Conservation (phyloP, 352 stramenopile species). For the Globisporangium cylindrosporum region DNA sequence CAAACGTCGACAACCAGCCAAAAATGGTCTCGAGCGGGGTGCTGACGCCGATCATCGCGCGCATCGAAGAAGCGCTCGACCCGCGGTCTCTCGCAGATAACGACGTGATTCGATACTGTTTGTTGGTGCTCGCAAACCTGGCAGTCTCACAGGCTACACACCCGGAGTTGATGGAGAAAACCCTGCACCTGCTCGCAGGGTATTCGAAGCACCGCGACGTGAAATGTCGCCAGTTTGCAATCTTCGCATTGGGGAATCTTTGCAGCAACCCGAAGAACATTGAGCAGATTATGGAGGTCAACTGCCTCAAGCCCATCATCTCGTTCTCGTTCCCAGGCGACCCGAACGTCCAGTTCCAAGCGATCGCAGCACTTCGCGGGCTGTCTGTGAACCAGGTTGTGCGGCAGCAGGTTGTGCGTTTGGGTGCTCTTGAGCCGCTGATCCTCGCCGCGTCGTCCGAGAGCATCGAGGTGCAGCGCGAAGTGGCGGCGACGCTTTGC, state of each 20-base stretch:
- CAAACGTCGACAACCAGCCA: conserved; percentile 92
- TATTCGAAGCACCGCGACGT: conserved; percentile 95
- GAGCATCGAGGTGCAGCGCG: conserved; percentile 94
- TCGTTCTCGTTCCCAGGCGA: conserved; percentile 93
- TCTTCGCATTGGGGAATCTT: conserved; percentile 95
- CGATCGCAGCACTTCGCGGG: conserved; percentile 91
- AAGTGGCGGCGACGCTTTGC: conserved; percentile 93
- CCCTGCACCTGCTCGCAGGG: conserved; percentile 85
- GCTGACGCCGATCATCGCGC: conserved; percentile 84
- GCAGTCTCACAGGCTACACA: conserved; percentile 86
- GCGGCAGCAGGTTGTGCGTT: conserved; percentile 87
- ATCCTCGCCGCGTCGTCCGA: conserved; percentile 89
- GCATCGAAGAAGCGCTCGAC: conserved; percentile 90
- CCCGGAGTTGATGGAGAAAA: conserved; percentile 66
- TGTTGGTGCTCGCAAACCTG: conserved; percentile 94
- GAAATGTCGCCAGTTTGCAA: conserved; percentile 95
- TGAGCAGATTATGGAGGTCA: conserved; percentile 82
- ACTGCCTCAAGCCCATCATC: conserved; percentile 92
- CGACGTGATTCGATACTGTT: conserved; percentile 93
- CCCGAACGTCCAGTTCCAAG: conserved; percentile 96
- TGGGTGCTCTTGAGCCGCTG: conserved; percentile 93
- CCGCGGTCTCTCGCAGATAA: conserved; percentile 91
- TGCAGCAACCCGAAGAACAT: conserved; percentile 92
- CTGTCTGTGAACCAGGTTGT: conserved; percentile 90
- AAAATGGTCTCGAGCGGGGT: conserved; percentile 89